These are phyloP conservation scores for Fagus sylvatica DNA, from an alignment of 306 rosid genomes.

Conservation along the genomic window DNA sequence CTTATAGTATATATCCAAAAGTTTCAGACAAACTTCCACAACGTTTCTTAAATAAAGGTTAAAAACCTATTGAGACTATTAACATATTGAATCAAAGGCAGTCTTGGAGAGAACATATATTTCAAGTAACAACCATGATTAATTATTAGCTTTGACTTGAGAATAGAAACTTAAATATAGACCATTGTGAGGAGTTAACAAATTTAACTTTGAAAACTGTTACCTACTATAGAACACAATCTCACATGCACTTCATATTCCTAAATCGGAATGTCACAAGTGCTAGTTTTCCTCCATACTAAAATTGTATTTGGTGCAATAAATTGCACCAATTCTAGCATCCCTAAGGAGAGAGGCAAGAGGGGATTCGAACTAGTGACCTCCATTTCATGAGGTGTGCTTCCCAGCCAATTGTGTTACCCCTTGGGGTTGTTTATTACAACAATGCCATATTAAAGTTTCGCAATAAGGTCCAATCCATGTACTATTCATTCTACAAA, in stretches of 20 bases:
- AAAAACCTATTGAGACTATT: not conserved
- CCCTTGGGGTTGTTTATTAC: too few species aligned
- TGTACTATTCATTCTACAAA: not conserved
- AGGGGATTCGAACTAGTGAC: too few species aligned
- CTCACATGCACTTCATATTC: not conserved
- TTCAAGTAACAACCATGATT: not conserved
- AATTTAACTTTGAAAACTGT: not conserved
- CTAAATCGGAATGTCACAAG: not conserved
- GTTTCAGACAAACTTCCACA: not conserved
- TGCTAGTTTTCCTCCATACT: not conserved
- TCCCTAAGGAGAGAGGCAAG: too few species aligned
- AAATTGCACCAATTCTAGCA: not conserved
- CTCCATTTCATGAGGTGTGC: too few species aligned
- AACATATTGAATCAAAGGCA: conserved; percentile 9
- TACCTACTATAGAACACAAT: not conserved
- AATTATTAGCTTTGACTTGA: not conserved
- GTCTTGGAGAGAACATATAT: not conserved
- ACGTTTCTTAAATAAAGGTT: not conserved
- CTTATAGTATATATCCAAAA: not conserved
- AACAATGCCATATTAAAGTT: not conserved
- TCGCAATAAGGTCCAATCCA: conserved; percentile 1
- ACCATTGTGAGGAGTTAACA: not conserved
- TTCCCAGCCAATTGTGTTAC: too few species aligned
- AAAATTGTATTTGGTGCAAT: conserved; percentile 1
- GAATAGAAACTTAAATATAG: not conserved